Percentiles rank a stretch among this genome's conserved stretches.
Conservation (phyloP, 371 early-diverging fungal species). For the Mycotypha africana region DNA sequence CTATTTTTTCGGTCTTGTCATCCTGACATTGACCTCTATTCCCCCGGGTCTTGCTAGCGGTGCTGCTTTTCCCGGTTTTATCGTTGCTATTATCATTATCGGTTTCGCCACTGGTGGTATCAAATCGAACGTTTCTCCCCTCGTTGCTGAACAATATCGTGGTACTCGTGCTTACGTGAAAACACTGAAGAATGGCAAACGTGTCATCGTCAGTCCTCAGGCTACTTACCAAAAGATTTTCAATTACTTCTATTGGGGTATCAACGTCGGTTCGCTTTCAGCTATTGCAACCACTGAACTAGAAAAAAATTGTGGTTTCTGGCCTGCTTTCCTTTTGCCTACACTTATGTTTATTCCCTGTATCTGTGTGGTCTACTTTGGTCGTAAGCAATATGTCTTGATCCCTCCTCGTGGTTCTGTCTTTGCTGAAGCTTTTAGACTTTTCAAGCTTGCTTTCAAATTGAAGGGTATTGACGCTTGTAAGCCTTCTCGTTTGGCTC, state of each 20-base stretch:
- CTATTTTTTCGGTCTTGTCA: slow-evolving; percentile 66
- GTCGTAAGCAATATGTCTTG: slow-evolving; percentile 54
- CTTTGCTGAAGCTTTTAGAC: slow-evolving; percentile 36
- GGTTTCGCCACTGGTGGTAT: slow-evolving; percentile 58
- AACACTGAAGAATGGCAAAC: slow-evolving; percentile 20
- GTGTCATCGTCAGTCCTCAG: slow-evolving; percentile 46
- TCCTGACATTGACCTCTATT: slow-evolving; percentile 61
- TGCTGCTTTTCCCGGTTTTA: slow-evolving; percentile 60
- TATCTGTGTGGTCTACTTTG: slow-evolving; percentile 52
- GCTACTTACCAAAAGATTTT: slow-evolving; percentile 39
- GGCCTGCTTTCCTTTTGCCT: slow-evolving; percentile 68
- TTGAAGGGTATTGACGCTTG: slow-evolving; percentile 29
- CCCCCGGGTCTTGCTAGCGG: slow-evolving; percentile 47
- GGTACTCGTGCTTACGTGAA: slow-evolving; percentile 29
- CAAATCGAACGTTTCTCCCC: slow-evolving; percentile 43
- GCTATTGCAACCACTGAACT: slow-evolving; percentile 58
- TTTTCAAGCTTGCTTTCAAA: slow-evolving; percentile 18
- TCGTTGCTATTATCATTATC: slow-evolving; percentile 65
- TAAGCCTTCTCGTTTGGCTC: slow-evolving; percentile 34
- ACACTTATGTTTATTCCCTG: slow-evolving; percentile 65
- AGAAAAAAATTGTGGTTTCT: slow-evolving; percentile 53
- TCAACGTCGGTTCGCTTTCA: slow-evolving; percentile 68
- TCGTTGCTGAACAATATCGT: slow-evolving; percentile 44
- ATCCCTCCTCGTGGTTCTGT: slow-evolving; percentile 58
- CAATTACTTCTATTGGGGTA: slow-evolving; percentile 32